Evolutionary conservation across 2,329 filamentous ascomycete genomes (phyloP).

Genomic region (Macrophomina phaseolina): DNA sequence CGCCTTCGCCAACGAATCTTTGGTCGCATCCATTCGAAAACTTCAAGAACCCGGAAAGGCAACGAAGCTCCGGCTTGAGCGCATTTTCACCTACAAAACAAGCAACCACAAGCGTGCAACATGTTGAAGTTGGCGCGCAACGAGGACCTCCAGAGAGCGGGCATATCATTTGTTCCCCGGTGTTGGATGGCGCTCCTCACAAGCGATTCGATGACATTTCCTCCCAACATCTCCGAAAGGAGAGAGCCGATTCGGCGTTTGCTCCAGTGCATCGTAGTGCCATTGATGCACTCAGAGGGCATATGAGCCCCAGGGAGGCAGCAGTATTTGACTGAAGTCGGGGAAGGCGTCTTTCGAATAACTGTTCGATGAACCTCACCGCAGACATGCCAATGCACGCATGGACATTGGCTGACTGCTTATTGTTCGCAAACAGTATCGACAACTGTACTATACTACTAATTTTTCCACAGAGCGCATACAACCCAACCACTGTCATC

Average conservation of each 20-base stretch:
- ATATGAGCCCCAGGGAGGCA: neutral
- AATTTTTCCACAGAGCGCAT: too few species aligned
- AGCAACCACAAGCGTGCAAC: constrained; percentile 23
- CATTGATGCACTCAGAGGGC: neutral
- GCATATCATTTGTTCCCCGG: neutral
- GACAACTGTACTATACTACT: too few species aligned
- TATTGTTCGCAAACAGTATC: too few species aligned
- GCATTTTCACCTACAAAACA: constrained; percentile 16
- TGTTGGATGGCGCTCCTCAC: too few species aligned
- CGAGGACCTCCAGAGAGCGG: neutral
- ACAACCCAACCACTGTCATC: too few species aligned
- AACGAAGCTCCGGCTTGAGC: constrained; percentile 8
- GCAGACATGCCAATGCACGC: too few species aligned
- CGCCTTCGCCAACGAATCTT: constrained; percentile 8
- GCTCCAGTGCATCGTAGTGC: neutral
- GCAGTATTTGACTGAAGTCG: neutral
- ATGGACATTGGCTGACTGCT: too few species aligned
- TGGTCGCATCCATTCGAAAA: constrained; percentile 6
- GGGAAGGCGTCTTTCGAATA: neutral
- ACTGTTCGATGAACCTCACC: neutral
- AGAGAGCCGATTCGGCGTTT: neutral
- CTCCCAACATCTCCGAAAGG: neutral
- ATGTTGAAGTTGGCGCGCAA: constrained; percentile 5
- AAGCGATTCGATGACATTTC: neutral
- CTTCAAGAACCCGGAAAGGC: neutral